Conservation (phyloP, 345 rosid genomes). For the Lepidium sativum region DNA sequence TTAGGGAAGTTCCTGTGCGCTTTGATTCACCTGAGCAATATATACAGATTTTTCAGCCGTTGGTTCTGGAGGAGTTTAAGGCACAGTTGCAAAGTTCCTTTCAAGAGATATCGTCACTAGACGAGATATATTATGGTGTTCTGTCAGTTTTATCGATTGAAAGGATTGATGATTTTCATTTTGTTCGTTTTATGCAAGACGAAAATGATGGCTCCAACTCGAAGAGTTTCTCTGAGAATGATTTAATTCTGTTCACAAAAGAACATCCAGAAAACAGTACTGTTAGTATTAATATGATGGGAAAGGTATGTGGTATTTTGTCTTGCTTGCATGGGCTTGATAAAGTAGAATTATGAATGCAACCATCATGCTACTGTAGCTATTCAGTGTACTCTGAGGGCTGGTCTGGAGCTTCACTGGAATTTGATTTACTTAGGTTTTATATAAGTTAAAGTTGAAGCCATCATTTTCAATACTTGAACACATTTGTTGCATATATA, state of each 20-base stretch:
- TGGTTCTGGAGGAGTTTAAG: slow-evolving; percentile 93
- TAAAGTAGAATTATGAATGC: slow-evolving; percentile 1
- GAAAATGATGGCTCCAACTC: slow-evolving; percentile 45
- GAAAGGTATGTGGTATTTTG: slow-evolving; percentile 54
- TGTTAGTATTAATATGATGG: slow-evolving; percentile 66
- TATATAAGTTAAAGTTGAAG: not conserved
- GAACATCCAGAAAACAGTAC: slow-evolving; percentile 47
- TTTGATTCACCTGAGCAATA: slow-evolving; percentile 80
- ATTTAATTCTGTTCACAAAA: slow-evolving; percentile 84
- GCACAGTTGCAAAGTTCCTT: slow-evolving; percentile 84
- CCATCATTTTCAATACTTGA: not conserved
- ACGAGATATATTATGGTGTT: slow-evolving; percentile 63
- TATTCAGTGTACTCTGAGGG: not conserved
- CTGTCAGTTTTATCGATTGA: slow-evolving; percentile 84
- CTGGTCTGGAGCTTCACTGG: not conserved
- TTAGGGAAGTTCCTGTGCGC: slow-evolving; percentile 79
- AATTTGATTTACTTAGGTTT: not conserved
- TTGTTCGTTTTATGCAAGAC: slow-evolving; percentile 86
- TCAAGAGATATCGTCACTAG: slow-evolving; percentile 76
- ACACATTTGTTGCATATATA: not conserved
- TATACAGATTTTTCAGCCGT: slow-evolving; percentile 74
- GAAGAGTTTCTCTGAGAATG: slow-evolving; percentile 74
- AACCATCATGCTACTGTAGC: not conserved
- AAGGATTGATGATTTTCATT: slow-evolving; percentile 93
- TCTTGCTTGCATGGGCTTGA: slow-evolving; percentile 1